Percentiles rank a stretch among this genome's conserved stretches.
phyloP scores from a whole-genome alignment of 345 rosid genomes.

The Eutrema heterophyllum region DNA sequence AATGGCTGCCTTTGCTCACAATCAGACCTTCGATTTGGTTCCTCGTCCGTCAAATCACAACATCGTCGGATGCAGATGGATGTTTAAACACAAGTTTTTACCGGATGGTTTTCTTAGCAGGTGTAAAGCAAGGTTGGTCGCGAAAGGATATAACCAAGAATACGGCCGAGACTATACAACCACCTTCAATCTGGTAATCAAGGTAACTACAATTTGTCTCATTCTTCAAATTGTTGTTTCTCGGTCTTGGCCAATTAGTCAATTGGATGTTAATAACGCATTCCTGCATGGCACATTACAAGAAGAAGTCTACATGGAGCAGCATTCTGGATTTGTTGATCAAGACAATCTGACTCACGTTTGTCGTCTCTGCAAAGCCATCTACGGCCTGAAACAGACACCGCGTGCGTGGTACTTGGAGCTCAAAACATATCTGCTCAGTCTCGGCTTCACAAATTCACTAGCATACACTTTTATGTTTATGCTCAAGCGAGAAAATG shows the following conservation, averaged over 20 bases:
- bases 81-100: neutral
- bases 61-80: neutral
- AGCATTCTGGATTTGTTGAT: neutral
- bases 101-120: neutral
- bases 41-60: neutral
- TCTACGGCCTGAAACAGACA: neutral
- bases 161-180: neutral
- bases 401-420: neutral
- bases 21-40: neutral
- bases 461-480: no score
- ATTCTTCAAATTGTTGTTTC: neutral
- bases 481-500: no score
- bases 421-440: no score
- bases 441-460: no score
- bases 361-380: neutral
- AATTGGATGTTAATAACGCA: no score
- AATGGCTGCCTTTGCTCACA: neutral
- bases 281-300: neutral
- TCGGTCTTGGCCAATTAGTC: neutral
- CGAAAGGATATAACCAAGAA: neutral
- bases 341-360: neutral
- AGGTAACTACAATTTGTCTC: neutral
- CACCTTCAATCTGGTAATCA: neutral
- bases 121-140: neutral
- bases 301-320: neutral